Percentiles rank a stretch among this genome's conserved stretches.
Evolutionary conservation across 2,329 filamentous ascomycete species (phyloP).

Genomic region (Fusarium veterinarium): DNA sequence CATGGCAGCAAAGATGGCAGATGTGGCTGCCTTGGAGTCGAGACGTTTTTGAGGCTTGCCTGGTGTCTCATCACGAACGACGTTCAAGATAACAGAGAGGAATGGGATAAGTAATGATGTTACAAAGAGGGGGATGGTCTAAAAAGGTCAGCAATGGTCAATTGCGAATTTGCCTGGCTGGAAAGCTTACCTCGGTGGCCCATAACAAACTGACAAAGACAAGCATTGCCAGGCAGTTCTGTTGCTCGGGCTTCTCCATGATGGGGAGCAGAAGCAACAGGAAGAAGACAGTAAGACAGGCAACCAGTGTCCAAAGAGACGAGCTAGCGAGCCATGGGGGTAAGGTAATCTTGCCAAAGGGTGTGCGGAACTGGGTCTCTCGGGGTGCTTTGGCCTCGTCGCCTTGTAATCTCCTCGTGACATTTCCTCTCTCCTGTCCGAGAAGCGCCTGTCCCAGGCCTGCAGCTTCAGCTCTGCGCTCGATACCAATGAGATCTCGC

Average conservation of each 20-base stretch:
- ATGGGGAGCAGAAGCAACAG: constrained; percentile 81
- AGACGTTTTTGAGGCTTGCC: constrained; percentile 72
- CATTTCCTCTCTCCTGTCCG: constrained; percentile 76
- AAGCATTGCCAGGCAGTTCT: constrained; percentile 94
- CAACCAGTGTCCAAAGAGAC: constrained; percentile 80
- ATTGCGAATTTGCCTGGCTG: neutral
- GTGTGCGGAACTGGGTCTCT: constrained; percentile 79
- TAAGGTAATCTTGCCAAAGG: constrained; percentile 79
- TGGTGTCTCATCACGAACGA: constrained; percentile 79
- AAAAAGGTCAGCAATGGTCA: constrained; percentile 16
- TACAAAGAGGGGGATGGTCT: constrained; percentile 96
- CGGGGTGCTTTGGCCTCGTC: constrained; percentile 75
- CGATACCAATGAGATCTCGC: constrained; percentile 98
- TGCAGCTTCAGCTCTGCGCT: constrained; percentile 92
- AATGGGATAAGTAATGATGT: constrained; percentile 95
- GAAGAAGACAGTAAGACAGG: constrained; percentile 78
- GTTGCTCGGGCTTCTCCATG: constrained; percentile 88
- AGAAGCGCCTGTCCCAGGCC: constrained; percentile 89
- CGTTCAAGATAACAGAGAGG: constrained; percentile 85
- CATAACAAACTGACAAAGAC: constrained; percentile 94
- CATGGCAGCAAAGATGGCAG: constrained; percentile 93
- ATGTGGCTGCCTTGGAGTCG: constrained; percentile 81
- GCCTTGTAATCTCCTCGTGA: constrained; percentile 80
- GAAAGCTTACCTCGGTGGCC: constrained; percentile 84
- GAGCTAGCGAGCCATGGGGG: constrained; percentile 87